These are phyloP conservation scores for Coemansia sp. DNA, from an alignment of 192 early-diverging fungal species.

Conservation along the genomic window DNA sequence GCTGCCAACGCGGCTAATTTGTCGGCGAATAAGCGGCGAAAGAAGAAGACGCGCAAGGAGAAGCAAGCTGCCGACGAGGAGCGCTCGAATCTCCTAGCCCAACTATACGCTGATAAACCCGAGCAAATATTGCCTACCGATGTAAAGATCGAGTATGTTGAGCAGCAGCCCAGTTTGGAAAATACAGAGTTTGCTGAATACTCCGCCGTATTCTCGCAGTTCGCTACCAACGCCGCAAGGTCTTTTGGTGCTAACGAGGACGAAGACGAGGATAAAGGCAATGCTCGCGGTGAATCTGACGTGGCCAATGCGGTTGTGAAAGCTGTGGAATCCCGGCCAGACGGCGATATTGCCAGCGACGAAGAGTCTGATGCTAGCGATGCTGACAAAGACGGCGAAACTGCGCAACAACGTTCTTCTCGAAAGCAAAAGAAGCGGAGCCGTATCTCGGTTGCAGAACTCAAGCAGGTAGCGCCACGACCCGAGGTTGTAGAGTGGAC, in stretches of 20 bases:
- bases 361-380: slow-evolving; percentile 32
- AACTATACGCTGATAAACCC: slow-evolving; percentile 13
- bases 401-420: slow-evolving; percentile 9
- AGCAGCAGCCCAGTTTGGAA: slow-evolving; percentile 17
- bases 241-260: slow-evolving; percentile 42
- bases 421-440: slow-evolving; percentile 59
- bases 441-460: slow-evolving; percentile 81
- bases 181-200: slow-evolving; percentile 35
- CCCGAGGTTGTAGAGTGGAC: slow-evolving; percentile 98
- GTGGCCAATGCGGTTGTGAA: background rate
- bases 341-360: slow-evolving; percentile 18
- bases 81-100: slow-evolving; percentile 22
- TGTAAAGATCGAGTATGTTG: slow-evolving; percentile 47
- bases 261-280: slow-evolving; percentile 7
- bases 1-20: background rate
- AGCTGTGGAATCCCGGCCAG: slow-evolving; percentile 3
- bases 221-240: slow-evolving; percentile 34
- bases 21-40: slow-evolving; percentile 34
- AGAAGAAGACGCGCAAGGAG: slow-evolving; percentile 51
- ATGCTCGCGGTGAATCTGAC: background rate
- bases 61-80: slow-evolving; percentile 38
- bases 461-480: slow-evolving; percentile 88
- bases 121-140: slow-evolving; percentile 18
- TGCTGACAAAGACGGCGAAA: slow-evolving; percentile 26
- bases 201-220: slow-evolving; percentile 37